These are phyloP conservation scores for Pulicaria dysenterica DNA, from an alignment of 129 eudicot genomes.

Conservation along the genomic window DNA sequence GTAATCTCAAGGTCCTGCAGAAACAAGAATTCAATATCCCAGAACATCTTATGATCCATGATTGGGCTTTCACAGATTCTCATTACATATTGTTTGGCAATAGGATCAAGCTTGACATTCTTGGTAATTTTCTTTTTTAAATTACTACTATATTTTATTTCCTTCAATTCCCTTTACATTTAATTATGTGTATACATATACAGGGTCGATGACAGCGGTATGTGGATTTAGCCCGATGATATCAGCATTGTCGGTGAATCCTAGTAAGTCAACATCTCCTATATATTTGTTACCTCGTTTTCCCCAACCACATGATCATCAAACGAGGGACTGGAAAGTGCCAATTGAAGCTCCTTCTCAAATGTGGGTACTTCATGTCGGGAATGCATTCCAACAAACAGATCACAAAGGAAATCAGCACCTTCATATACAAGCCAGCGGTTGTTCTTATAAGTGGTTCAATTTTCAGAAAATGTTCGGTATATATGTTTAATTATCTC, in stretches of 20 bases:
- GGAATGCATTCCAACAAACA: conserved; percentile 68
- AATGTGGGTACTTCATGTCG: conserved; percentile 87
- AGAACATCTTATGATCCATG: conserved; percentile 95
- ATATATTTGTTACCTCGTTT: conserved; percentile 86
- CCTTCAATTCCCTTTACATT: background rate
- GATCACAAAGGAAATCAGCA: conserved; percentile 52
- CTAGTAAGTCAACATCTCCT: conserved; percentile 86
- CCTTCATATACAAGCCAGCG: conserved; percentile 79
- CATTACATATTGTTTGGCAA: conserved; percentile 89
- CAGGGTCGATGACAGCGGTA: conserved; percentile 90
- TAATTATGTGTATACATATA: background rate
- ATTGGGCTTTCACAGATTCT: conserved; percentile 92
- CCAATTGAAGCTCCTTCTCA: conserved; percentile 92
- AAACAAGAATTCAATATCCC: conserved; percentile 69
- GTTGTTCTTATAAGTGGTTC: conserved; percentile 89
- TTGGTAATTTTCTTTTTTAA: conserved; percentile 49
- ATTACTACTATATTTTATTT: too few species aligned
- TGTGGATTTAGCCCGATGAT: conserved; percentile 94
- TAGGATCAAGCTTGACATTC: conserved; percentile 77
- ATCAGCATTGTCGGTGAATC: conserved; percentile 73
- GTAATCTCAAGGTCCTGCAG: conserved; percentile 66
- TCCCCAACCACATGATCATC: conserved; percentile 4
- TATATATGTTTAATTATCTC: conserved; percentile 27
- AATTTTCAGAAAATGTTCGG: conserved; percentile 94
- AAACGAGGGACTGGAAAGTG: conserved; percentile 61